Evolutionary conservation across 2,329 filamentous ascomycete genomes (phyloP), one percentile per base, ranked within the genome.

Genomic region (Phoma sp.): DNA sequence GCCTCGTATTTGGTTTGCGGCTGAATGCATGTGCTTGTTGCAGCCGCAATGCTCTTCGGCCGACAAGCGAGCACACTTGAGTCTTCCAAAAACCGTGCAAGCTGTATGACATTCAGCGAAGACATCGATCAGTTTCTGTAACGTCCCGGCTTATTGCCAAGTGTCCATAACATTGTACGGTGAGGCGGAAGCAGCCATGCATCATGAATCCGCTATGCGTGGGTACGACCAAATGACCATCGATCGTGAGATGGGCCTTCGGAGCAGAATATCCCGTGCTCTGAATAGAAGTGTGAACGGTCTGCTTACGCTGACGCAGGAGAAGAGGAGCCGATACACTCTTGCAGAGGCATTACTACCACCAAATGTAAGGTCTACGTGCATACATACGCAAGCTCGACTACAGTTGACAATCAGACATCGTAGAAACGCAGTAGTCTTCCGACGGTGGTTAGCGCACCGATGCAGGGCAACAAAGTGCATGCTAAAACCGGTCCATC

Each of bases 311-410:
- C 41, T 46, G 45, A 40, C 27, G n/a, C 18, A 54, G 54, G 51
- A 52, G 40, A 55, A 52, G 57, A 56, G 57, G 57, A 61, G 59
- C 49, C 59, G 57, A 44, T 44, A 38, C 27, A 32, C 4, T 23
- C 46, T 41, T 42, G 40, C 22, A 42, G 8, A 32, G 42, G 55
- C 36, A 53, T 51, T 46, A 39, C 41, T 46, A 23, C 46, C 46
- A 41, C 22, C 36, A 22, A 8, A 13, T 43, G 43, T 47, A 41
- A 42, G 24, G 36, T 36, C 10, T 37, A 55, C 46, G 23, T 29
- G 51, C 52, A 55, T 41, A 45, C 40, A 37, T 50, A 50, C 52
- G 52, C 46, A 55, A 50, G 52, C 46, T 50, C 37, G 52, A 50
- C 30, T 55, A 50, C 52, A 38, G 46, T 33, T 36, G 46, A 11